Percentiles rank a stretch among this genome's conserved stretches.
Conservation (phyloP, 78 protist genomes). For the Monocercomonoides exilis region DNA sequence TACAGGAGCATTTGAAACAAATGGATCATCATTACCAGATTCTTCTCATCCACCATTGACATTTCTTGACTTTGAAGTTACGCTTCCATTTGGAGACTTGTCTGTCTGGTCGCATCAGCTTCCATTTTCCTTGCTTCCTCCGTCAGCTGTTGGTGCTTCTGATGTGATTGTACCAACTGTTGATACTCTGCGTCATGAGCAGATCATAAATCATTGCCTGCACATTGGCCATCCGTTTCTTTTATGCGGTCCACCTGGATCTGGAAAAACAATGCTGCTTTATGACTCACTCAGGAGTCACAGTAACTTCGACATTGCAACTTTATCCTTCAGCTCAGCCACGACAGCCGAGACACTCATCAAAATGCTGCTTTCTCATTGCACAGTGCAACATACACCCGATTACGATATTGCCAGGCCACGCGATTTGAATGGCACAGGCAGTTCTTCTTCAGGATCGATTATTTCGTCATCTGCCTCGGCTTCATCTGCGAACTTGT, state of each 20-base stretch:
- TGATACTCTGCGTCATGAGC: slow-evolving; percentile 91
- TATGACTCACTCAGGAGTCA: slow-evolving; percentile 58
- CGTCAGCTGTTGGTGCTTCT: slow-evolving; percentile 25
- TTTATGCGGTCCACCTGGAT: slow-evolving; percentile 95
- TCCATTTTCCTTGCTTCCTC: slow-evolving; percentile 18
- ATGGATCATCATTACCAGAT: too few species aligned
- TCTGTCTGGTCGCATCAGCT: slow-evolving; percentile 50
- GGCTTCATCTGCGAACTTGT: background rate
- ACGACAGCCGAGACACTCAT: slow-evolving; percentile 75
- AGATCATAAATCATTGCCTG: slow-evolving; percentile 72
- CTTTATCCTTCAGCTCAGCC: slow-evolving; percentile 77
- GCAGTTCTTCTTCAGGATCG: background rate
- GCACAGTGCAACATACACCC: slow-evolving; percentile 59
- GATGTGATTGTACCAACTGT: slow-evolving; percentile 88
- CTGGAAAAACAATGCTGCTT: slow-evolving; percentile 90
- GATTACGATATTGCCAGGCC: slow-evolving; percentile 49
- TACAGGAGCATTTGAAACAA: too few species aligned
- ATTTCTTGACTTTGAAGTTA: slow-evolving; percentile 64
- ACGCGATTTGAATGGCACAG: slow-evolving; percentile 20
- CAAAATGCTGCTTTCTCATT: slow-evolving; percentile 66
- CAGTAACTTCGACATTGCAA: slow-evolving; percentile 60
- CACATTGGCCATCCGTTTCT: slow-evolving; percentile 68
- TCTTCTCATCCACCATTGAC: too few species aligned
- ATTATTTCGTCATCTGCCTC: background rate
- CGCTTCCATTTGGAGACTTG: slow-evolving; percentile 70